Evolutionary conservation across 306 rosid genomes (phyloP), one percentile per base, ranked within the genome.

Genomic region (Potentilla sterilis): DNA sequence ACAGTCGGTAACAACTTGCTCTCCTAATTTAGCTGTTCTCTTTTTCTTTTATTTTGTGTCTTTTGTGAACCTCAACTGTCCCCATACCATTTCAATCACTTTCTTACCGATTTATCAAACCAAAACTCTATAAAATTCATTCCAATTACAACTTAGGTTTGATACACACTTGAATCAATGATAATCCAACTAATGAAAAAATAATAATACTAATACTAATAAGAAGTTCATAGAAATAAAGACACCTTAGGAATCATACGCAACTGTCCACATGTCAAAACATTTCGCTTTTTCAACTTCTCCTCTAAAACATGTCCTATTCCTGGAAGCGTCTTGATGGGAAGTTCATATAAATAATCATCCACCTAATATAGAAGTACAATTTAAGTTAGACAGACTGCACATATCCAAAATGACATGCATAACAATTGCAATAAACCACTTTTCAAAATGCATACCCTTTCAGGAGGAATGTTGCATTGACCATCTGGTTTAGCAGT

Each of bases 401-500:
- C 72, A 75, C 43, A 83, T 4, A 54, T 69, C 79, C 69, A 77
- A 72, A 21, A 64, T 62, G 47, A 64, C 69, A 64, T 37, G 2
- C 46, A 64, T 12, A 38, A 8, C 1, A 7, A 8, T 35, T 7
- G 44, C 14, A 37, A 64, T 64, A 13, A 64, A 57, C 52, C 40
- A 58, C 54, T 24, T 32, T 43, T 73, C 41, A 42, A 22, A 18
- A 55, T 21, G 28, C 74, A 59, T 80, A 92, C 98, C 86, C 55
- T 85, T 79, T 88, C 92, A 34, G 76, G 82, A 82, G 92, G 85
- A 87, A 94, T 92, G 81, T 79, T 80, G 80, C 81, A 92, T 84
- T 92, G 98, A 77, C 97, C 98, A 68, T 94, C 87, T 28, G 98
- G 98, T 80, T 94, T 94, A n/a, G 98, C 98, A 71, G 86, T 86